Evolutionary conservation across 441 rosid genomes (phyloP).

Genomic region (Erysimum cheiri): DNA sequence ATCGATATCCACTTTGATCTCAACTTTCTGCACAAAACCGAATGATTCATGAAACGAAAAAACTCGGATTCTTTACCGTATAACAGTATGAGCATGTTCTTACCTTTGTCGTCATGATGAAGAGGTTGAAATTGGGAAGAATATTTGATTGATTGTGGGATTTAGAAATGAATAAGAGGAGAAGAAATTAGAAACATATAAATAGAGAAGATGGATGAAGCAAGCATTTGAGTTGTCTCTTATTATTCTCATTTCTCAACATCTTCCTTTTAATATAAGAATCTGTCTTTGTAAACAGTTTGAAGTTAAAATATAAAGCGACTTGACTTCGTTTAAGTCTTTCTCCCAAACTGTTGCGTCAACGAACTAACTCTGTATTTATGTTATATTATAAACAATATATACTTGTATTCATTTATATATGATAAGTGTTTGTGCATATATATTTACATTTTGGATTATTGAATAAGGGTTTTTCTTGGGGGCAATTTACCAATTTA

Average conservation of each 20-base stretch:
- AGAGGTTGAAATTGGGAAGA: conserved; percentile 7
- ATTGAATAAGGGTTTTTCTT: not conserved
- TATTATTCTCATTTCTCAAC: conserved; percentile 27
- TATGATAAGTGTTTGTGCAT: not conserved
- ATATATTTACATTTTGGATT: conserved; percentile 2
- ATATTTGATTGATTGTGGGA: not conserved
- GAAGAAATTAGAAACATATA: conserved; percentile 23
- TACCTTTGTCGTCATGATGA: conserved; percentile 43
- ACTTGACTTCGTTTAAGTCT: conserved; percentile 39
- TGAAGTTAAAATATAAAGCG: not conserved
- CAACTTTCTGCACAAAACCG: conserved; percentile 34
- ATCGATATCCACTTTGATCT: conserved; percentile 43
- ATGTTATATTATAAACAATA: too few relatives aligned
- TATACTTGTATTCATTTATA: too few relatives aligned
- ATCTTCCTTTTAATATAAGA: conserved; percentile 35
- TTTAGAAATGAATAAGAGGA: conserved; percentile 20
- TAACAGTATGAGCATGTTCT: conserved; percentile 17
- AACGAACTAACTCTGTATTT: conserved; percentile 22
- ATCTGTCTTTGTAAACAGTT: conserved; percentile 3
- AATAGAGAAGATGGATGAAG: conserved; percentile 22
- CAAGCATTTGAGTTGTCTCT: conserved; percentile 8
- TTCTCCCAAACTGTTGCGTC: conserved; percentile 14
- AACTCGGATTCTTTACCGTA: not conserved
- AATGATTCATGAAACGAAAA: conserved; percentile 2
- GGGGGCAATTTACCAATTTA: too few relatives aligned